Percentiles rank a stretch among this genome's conserved stretches.
Evolutionary conservation across 768 basidiomycete genomes (phyloP).

Genomic region (Neoboletus magnificus): DNA sequence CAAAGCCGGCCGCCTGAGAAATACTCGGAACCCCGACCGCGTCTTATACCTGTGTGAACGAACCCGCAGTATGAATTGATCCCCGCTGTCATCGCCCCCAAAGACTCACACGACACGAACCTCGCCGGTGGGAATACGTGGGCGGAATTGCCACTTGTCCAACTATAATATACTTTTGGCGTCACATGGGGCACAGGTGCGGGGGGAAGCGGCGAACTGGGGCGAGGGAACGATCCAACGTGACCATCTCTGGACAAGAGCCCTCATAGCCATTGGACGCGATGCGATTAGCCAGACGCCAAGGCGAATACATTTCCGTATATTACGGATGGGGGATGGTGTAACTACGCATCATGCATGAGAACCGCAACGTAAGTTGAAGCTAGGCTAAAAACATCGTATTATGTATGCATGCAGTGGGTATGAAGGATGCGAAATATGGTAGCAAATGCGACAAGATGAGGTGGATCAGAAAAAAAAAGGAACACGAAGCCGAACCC

Average conservation of each 20-base stretch:
- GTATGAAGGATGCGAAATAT: neutral
- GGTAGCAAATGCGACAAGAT: neutral
- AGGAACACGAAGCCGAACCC: neutral
- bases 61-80: too few species aligned
- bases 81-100: too few species aligned
- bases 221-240: neutral
- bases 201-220: neutral
- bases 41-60: too few species aligned
- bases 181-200: neutral
- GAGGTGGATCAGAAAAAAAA: neutral
- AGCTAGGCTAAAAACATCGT: neutral
- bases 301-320: neutral
- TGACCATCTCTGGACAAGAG: neutral
- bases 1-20: too few species aligned
- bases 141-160: neutral
- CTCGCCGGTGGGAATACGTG: neutral
- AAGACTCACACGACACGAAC: neutral
- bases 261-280: neutral
- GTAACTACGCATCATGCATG: neutral
- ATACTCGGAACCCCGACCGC: too few species aligned
- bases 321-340: neutral
- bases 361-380: neutral
- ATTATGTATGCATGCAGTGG: neutral
- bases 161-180: neutral
- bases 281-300: neutral